Base-by-base conservation (phyloP, 2,329 filamentous ascomycete species). In the Hypomyces perniciosus region DNA sequence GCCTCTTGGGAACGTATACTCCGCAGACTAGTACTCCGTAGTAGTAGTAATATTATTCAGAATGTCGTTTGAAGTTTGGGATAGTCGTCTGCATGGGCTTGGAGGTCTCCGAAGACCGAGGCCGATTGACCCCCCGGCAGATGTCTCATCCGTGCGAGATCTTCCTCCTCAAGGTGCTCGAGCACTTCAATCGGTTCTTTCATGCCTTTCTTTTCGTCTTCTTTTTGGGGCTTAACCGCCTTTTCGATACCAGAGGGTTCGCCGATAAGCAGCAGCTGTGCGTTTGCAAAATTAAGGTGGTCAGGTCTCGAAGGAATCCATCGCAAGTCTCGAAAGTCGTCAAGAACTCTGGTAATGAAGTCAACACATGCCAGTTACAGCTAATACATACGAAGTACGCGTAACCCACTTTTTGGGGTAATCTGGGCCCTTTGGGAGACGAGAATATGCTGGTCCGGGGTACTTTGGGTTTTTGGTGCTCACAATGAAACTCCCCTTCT, bases 251-350 rank as follows among this genome's bases (percentile, higher is more conserved):
- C 78, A 1, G 79, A 71, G 1, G 77, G 77, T 59, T 89, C 83
- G 6, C 90, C 90, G 41, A 96, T 84, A 51, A 96, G 75, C 8
- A 96, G 70, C 48, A 95, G 77, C 62, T 95, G 88, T 0, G 86
- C 80, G 57, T 88, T 86, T 33, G 76, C 76, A 62, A 88, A 89
- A 59, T 92, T 78, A 3, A 95, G 73, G 58, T 90, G 83, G 52
- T 86, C 80, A 0, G 90, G 87, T 57, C 84, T 75, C 1, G 88
- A 75, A 1, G 88, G 82, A 50, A 83, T 76, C 90, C 90, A 96
- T 41, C 87, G 82, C 2, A 86, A 74, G 6, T 79, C 76, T 12
- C 77, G 72, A 61, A 96, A 95, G 54, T 88, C 85, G 2, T 89
- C 78, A 30, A 83, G 74, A 26, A 93, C 72, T 35, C 84, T 85